Conservation (phyloP, 2,329 filamentous ascomycete genomes). For the Colletotrichum sp. region DNA sequence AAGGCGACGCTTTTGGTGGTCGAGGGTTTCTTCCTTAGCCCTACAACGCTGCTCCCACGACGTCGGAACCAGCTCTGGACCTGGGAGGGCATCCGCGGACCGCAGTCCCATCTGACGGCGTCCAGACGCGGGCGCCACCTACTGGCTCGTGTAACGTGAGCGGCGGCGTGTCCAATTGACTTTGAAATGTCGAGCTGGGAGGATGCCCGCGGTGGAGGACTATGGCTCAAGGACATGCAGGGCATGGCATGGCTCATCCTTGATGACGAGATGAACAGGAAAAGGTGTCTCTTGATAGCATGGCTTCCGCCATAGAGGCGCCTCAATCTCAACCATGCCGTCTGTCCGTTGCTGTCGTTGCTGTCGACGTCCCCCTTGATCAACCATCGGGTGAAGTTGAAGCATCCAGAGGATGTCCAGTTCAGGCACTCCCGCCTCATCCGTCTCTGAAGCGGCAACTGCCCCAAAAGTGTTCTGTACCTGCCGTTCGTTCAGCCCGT, state of each 20-base stretch:
- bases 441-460: background rate
- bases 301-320: too few species aligned
- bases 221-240: background rate
- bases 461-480: background rate
- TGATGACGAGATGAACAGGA: background rate
- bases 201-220: background rate
- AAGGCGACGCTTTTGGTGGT: background rate
- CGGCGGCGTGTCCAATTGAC: background rate
- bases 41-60: background rate
- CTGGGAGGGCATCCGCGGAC: background rate
- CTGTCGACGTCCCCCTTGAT: background rate
- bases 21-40: background rate
- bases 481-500: background rate
- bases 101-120: background rate
- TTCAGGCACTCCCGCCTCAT: background rate
- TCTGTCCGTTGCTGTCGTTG: background rate
- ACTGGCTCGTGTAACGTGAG: background rate
- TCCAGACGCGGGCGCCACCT: background rate
- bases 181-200: background rate
- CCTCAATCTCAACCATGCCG: background rate
- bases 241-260: background rate
- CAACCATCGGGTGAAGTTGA: background rate
- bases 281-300: background rate
- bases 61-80: background rate
- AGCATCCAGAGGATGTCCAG: background rate